Percentiles rank a stretch among this genome's conserved stretches.
These are phyloP conservation scores for Cladophialophora psammophila DNA, from an alignment of 2,329 filamentous ascomycete genomes.

Conservation along the genomic window DNA sequence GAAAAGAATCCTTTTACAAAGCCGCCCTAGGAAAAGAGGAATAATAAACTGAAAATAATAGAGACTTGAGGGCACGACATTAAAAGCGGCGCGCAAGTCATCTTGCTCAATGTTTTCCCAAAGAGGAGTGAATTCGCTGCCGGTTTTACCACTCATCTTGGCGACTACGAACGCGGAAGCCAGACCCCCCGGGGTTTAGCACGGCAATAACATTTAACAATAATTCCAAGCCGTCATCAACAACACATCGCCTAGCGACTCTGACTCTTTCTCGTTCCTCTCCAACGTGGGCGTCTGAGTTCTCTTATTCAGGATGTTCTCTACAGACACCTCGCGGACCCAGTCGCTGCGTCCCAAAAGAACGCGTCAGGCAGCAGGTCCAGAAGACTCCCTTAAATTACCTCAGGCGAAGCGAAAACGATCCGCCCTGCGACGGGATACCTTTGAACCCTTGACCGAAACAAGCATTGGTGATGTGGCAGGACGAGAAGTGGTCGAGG, in stretches of 20 bases:
- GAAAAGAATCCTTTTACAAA: too few relatives aligned
- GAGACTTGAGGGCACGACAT: too few relatives aligned
- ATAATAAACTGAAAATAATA: too few relatives aligned
- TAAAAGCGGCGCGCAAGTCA: too few relatives aligned
- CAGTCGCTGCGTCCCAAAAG: slow-evolving; percentile 42
- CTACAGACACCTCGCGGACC: slow-evolving; percentile 37
- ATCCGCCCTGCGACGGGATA: slow-evolving; percentile 51
- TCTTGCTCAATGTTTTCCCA: not conserved
- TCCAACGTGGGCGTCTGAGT: not conserved
- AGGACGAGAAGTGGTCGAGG: slow-evolving; percentile 34
- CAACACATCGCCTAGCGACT: not conserved
- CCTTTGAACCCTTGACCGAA: slow-evolving; percentile 43
- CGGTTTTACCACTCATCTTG: not conserved
- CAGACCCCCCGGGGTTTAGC: slow-evolving; percentile 1
- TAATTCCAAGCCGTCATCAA: slow-evolving; percentile 1
- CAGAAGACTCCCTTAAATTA: slow-evolving; percentile 54
- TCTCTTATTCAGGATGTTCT: slow-evolving; percentile 41
- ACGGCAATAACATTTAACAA: slow-evolving; percentile 9
- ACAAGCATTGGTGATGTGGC: slow-evolving; percentile 40
- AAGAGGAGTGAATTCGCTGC: not conserved
- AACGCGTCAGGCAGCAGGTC: slow-evolving; percentile 43
- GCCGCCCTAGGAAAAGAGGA: too few relatives aligned
- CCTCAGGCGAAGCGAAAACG: slow-evolving; percentile 57
- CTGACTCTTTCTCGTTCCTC: not conserved
- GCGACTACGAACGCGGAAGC: not conserved